phyloP scores from a whole-genome alignment of 2,329 filamentous ascomycete genomes.

The Stachybotrys chlorohalonatus region DNA sequence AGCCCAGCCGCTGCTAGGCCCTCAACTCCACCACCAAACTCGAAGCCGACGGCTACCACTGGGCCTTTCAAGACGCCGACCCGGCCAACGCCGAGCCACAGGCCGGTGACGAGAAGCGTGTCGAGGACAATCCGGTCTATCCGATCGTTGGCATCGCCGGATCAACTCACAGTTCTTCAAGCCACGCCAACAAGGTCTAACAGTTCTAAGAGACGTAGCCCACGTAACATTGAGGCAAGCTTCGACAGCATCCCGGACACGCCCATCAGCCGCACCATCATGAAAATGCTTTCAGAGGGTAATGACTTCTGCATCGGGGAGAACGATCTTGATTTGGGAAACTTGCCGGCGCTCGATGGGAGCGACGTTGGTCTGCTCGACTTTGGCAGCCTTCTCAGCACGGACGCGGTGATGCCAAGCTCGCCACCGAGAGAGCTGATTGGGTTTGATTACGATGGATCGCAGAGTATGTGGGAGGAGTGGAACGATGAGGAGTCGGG shows the following conservation, averaged over 20 bases:
- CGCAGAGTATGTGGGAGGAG: slow-evolving; percentile 17
- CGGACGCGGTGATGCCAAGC: slow-evolving; percentile 37
- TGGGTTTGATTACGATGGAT: slow-evolving; percentile 20
- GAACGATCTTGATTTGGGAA: slow-evolving; percentile 34
- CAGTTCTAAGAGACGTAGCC: slow-evolving; percentile 28
- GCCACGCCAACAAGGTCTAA: slow-evolving; percentile 40
- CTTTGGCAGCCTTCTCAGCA: slow-evolving; percentile 38
- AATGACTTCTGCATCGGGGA: slow-evolving; percentile 33
- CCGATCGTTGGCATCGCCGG: slow-evolving; percentile 29
- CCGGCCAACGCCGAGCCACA: slow-evolving; percentile 51
- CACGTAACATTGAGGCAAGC: slow-evolving; percentile 26
- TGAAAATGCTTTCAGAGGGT: slow-evolving; percentile 52
- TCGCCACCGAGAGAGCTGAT: slow-evolving; percentile 30
- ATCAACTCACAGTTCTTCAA: slow-evolving; percentile 30
- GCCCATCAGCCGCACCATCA: slow-evolving; percentile 54
- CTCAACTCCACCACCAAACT: slow-evolving; percentile 43
- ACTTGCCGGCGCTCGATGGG: slow-evolving; percentile 27
- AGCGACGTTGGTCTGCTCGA: slow-evolving; percentile 29
- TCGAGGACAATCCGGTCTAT: slow-evolving; percentile 45
- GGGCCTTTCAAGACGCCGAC: slow-evolving; percentile 54
- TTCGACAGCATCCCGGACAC: slow-evolving; percentile 36
- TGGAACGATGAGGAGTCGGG: slow-evolving; percentile 11
- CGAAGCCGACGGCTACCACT: slow-evolving; percentile 26
- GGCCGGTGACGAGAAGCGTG: slow-evolving; percentile 52
- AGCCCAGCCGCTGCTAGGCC: slow-evolving; percentile 36